A percentile compares a stretch with the other conserved stretches of the same genome.
Conservation (phyloP, 768 basidiomycete genomes). For the Russula griseocarnosa region DNA sequence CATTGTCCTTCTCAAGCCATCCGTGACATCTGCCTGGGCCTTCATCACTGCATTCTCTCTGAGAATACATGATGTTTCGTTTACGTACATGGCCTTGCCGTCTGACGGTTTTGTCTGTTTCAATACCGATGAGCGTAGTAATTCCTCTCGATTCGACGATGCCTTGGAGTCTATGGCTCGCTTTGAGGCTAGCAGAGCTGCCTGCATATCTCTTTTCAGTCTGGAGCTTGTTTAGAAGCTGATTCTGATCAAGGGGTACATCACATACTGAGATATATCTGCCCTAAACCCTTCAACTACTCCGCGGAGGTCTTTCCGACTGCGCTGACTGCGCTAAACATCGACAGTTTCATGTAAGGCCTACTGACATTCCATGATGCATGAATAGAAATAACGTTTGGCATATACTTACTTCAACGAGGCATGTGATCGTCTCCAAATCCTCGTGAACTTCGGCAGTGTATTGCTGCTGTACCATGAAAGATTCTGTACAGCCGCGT, state of each 20-base stretch:
- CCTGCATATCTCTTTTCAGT: conserved; percentile 57
- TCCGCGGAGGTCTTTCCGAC: conserved; percentile 44
- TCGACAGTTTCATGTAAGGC: conserved; percentile 64
- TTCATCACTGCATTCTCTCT: conserved; percentile 86
- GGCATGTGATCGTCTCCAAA: conserved; percentile 53
- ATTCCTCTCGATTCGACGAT: conserved; percentile 62
- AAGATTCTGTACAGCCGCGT: conserved; percentile 61
- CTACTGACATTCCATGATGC: conserved; percentile 51
- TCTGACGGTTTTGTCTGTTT: conserved; percentile 47
- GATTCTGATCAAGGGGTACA: conserved; percentile 16
- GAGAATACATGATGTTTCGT: conserved; percentile 13
- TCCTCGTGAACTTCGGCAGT: conserved; percentile 76
- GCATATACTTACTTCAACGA: conserved; percentile 55
- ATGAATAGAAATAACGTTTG: conserved; percentile 23
- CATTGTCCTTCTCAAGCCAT: conserved; percentile 79
- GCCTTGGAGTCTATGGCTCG: conserved; percentile 59
- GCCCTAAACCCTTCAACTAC: conserved; percentile 49
- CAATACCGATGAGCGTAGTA: conserved; percentile 51
- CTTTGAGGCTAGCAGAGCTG: conserved; percentile 71
- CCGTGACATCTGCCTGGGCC: conserved; percentile 85
- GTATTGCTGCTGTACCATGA: conserved; percentile 65
- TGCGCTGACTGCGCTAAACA: conserved; percentile 61
- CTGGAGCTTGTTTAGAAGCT: conserved; percentile 36
- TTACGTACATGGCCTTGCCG: conserved; percentile 62
- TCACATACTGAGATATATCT: conserved; percentile 50